Evolutionary conservation across 331 rosid species (phyloP), one percentile per base, ranked within the genome.

Genomic region (Malus hybrid): DNA sequence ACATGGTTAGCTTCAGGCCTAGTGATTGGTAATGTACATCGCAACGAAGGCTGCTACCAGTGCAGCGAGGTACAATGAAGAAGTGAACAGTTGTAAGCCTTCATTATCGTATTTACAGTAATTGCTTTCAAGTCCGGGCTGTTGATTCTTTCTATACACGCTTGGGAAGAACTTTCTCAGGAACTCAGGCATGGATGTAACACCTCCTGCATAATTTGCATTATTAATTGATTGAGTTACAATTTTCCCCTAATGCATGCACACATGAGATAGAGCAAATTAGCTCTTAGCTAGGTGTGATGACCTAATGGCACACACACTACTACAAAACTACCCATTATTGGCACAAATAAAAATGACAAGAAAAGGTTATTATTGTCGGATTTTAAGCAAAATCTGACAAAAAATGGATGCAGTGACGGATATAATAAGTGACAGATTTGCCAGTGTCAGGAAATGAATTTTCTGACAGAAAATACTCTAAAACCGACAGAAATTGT

Each of bases 21-120:
- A 84, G 54, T 3, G 9, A 79, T 52, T 77, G 12, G 84, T 86
- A 5, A 80, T 62, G 1, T 15, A 9, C 4, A 93, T 83, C 2
- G 97, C 93, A 5, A 76, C 2, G 39, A 89, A 50, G 13, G 98
- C 78, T 5, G 93, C 86, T 3, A 78, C 50, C 32, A 87, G 57
- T 2, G 96, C 96, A 0, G 96, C 97, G 0, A 93, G 79, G 83
- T 93, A 90, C 1, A 93, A 91, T 6, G 97, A 89, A 0, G 97
- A 90, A 5, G 98, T 93, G 88, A 93, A 93, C 33, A 88, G 11
- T 19, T 93, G 97, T 0, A 91, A 75, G 1, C 55, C 59, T 39
- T 89, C 83, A 11, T 86, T 89, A 67, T 90, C 86, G 67, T 93
- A 90, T 80, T 93, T 93, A 67, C 96, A 90, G 79, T 93, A 90